Conservation (phyloP, 1,284 basidiomycete genomes). For the Quambalaria eucalypti region DNA sequence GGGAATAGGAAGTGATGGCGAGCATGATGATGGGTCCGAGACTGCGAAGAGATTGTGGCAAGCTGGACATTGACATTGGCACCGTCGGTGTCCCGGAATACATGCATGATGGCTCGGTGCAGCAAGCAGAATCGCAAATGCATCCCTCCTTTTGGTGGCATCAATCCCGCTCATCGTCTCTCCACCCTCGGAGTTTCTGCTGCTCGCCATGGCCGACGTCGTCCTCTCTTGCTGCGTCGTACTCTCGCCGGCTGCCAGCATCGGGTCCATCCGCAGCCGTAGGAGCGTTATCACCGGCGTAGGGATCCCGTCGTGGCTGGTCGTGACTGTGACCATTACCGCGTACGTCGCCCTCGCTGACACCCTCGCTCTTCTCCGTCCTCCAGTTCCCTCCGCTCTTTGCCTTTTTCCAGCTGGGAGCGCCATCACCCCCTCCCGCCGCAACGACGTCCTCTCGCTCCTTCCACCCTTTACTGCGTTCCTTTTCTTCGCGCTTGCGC, state of each 20-base stretch:
- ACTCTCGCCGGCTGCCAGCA: neutral
- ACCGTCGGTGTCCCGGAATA: no score
- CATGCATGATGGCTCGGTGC: no score
- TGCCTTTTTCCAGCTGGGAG: slow-evolving; percentile 4
- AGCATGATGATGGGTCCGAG: no score
- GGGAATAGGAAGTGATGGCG: no score
- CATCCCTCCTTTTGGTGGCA: no score
- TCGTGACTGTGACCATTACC: no score
- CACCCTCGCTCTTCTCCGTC: neutral
- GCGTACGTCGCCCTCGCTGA: no score
- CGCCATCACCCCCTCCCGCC: slow-evolving; percentile 2
- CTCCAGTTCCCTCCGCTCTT: slow-evolving; percentile 11
- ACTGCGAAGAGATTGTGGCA: no score
- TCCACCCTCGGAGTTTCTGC: slow-evolving; percentile 10
- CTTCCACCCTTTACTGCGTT: slow-evolving; percentile 16
- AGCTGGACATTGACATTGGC: no score
- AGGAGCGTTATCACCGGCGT: neutral
- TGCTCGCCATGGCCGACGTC: neutral
- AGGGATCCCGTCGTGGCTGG: neutral
- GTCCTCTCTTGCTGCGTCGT: neutral
- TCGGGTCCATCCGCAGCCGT: neutral
- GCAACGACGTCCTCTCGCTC: slow-evolving; percentile 10
- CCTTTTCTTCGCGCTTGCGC: slow-evolving; percentile 15
- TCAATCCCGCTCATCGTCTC: slow-evolving; percentile 5
- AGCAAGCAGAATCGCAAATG: no score